Evolutionary conservation across 83 land plant genomes (phyloP).

Genomic region (Diphasiastrum complanatum): DNA sequence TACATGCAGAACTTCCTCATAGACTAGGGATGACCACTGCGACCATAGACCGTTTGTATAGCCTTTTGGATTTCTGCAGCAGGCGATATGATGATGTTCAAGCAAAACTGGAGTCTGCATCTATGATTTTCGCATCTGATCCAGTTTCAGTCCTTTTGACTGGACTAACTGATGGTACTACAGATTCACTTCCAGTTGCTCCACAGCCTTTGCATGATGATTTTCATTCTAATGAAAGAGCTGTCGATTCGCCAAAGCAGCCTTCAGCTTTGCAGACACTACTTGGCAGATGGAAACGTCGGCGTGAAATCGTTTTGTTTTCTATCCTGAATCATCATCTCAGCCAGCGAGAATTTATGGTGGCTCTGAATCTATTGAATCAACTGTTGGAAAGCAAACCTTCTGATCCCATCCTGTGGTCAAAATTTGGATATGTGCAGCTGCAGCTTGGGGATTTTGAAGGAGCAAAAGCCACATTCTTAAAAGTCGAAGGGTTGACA

Average conservation of each 20-base stretch:
- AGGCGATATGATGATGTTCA: not conserved
- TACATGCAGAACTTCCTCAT: conserved; percentile 63
- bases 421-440: conserved; percentile 75
- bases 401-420: conserved; percentile 48
- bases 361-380: conserved; percentile 50
- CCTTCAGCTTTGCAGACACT: not conserved
- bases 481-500: conserved; percentile 34
- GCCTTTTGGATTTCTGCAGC: conserved; percentile 28
- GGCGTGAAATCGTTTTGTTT: conserved; percentile 50
- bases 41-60: conserved; percentile 62
- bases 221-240: conserved; percentile 18
- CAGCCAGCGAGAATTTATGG: conserved; percentile 48
- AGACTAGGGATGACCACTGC: conserved; percentile 36
- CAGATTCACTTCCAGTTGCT: not conserved
- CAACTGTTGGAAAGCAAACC: conserved; percentile 34
- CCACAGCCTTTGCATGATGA: conserved; percentile 13
- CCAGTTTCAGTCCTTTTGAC: not conserved
- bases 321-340: conserved; percentile 56
- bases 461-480: conserved; percentile 51
- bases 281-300: conserved; percentile 39
- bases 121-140: not conserved
- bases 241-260: not conserved
- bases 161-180: not conserved
- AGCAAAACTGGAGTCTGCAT: not conserved
- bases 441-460: conserved; percentile 83